phyloP scores from a whole-genome alignment of 2,329 filamentous ascomycete genomes.

The Neonectria faginata region DNA sequence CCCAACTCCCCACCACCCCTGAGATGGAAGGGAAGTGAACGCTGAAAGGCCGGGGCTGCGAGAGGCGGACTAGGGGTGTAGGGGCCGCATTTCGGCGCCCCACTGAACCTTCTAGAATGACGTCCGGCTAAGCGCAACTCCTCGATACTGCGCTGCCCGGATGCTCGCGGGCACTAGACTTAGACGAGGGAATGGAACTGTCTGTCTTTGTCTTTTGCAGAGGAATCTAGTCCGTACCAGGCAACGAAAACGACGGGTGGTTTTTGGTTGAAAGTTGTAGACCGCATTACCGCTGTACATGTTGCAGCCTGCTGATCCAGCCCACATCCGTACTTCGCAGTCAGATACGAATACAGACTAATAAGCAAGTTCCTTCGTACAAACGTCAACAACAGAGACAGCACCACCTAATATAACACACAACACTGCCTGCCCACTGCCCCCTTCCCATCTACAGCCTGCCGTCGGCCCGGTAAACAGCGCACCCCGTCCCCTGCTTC shows the following conservation, averaged over 20 bases:
- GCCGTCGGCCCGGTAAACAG: constrained; percentile 33
- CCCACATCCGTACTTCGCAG: not conserved
- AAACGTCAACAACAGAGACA: constrained; percentile 10
- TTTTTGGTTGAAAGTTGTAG: not conserved
- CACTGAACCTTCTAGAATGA: constrained; percentile 62
- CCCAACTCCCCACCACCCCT: constrained; percentile 4
- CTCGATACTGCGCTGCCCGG: constrained; percentile 40
- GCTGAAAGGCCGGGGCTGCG: no score
- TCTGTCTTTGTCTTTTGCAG: not conserved
- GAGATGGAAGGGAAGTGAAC: not conserved
- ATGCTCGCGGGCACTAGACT: constrained; percentile 41
- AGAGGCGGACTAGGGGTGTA: not conserved
- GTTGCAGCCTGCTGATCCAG: constrained; percentile 4
- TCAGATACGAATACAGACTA: constrained; percentile 6
- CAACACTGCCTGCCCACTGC: constrained; percentile 18
- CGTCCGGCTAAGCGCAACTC: constrained; percentile 51
- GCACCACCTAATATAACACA: constrained; percentile 4
- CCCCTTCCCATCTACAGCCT: constrained; percentile 23
- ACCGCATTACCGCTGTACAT: not conserved
- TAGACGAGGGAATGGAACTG: constrained; percentile 21
- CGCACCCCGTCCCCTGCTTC: constrained; percentile 38
- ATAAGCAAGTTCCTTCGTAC: not conserved
- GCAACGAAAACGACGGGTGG: not conserved
- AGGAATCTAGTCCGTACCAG: not conserved
- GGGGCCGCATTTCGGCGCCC: constrained; percentile 38